Evolutionary conservation across 1,139 yeast genomes (phyloP).

Genomic region (Sugiyamaella grinbergsii): DNA sequence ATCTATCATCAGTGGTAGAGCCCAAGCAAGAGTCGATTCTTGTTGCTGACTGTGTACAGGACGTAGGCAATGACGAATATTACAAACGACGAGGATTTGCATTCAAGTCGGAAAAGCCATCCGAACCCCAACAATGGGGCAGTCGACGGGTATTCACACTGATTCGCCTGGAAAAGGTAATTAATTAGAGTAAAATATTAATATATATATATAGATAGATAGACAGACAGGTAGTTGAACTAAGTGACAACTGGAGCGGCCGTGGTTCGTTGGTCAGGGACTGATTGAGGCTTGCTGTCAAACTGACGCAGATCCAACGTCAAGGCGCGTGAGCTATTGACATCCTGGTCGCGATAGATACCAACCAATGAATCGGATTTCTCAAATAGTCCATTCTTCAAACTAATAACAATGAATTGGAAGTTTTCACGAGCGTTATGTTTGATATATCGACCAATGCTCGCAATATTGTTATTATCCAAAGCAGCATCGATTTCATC

Average conservation of each 20-base stretch:
- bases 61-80: slow-evolving; percentile 15
- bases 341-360: slow-evolving; percentile 80
- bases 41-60: slow-evolving; percentile 16
- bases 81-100: slow-evolving; percentile 14
- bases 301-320: slow-evolving; percentile 34
- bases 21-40: slow-evolving; percentile 8
- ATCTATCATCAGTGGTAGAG: slow-evolving; percentile 5
- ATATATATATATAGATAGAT: background rate
- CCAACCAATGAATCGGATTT: slow-evolving; percentile 92
- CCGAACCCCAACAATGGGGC: slow-evolving; percentile 8
- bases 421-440: slow-evolving; percentile 75
- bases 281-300: slow-evolving; percentile 2
- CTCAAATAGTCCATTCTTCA: slow-evolving; percentile 85
- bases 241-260: background rate
- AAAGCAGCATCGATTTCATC: slow-evolving; percentile 98
- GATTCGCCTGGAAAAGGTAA: slow-evolving; percentile 13
- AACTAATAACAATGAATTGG: slow-evolving; percentile 91
- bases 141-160: slow-evolving; percentile 12
- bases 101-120: background rate
- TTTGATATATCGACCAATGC: slow-evolving; percentile 80
- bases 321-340: slow-evolving; percentile 74
- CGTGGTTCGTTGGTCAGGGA: background rate
- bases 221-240: too few relatives aligned
- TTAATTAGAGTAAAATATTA: background rate
- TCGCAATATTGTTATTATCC: slow-evolving; percentile 83